These are phyloP conservation scores for Mycena rebaudengoi DNA, from an alignment of 768 basidiomycete species.

Conservation along the genomic window DNA sequence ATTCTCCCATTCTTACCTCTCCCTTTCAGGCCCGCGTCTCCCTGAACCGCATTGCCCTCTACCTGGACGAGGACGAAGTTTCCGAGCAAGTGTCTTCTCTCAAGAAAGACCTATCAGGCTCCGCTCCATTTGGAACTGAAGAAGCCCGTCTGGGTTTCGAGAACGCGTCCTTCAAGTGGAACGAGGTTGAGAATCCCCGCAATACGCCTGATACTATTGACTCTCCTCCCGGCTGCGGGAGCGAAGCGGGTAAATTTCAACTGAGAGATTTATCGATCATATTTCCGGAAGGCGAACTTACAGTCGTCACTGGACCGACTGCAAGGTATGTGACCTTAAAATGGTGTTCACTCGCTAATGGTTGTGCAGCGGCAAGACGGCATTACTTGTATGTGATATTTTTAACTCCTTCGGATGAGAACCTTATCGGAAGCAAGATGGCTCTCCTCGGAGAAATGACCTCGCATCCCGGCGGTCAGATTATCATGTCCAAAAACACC, in stretches of 20 bases:
- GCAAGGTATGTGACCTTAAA: constrained; percentile 46
- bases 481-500: constrained; percentile 75
- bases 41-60: constrained; percentile 72
- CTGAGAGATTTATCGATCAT: constrained; percentile 69
- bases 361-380: constrained; percentile 73
- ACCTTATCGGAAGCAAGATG: constrained; percentile 52
- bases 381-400: constrained; percentile 64
- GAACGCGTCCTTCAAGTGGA: constrained; percentile 72
- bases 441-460: constrained; percentile 80
- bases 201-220: too few species aligned
- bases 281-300: constrained; percentile 78
- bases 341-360: neutral
- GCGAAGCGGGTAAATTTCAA: constrained; percentile 58
- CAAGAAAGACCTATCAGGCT: constrained; percentile 49
- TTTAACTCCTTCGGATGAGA: neutral
- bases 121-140: constrained; percentile 33
- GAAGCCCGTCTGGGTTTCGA: constrained; percentile 64
- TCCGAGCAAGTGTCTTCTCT: constrained; percentile 70
- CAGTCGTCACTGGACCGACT: constrained; percentile 81
- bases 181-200: constrained; percentile 46
- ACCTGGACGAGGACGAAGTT: constrained; percentile 78
- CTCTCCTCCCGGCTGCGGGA: too few species aligned
- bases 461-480: constrained; percentile 52
- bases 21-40: constrained; percentile 63
- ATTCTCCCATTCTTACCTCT: neutral